Conservation (phyloP, 2,329 filamentous ascomycete species). For the Aaosphaeria arxii region DNA sequence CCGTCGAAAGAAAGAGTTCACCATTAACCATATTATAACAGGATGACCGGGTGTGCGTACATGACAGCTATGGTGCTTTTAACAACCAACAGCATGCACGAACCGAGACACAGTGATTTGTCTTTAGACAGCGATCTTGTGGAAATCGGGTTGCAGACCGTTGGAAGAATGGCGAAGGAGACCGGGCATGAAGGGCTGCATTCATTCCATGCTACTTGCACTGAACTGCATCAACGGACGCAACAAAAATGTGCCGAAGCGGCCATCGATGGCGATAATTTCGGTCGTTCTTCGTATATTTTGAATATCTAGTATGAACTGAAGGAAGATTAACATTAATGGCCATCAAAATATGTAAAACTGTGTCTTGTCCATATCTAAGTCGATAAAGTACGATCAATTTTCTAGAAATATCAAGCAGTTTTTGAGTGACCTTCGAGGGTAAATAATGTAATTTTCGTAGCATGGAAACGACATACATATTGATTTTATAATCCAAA, state of each 20-base stretch:
- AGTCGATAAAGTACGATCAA: too few species aligned
- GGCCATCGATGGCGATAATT: constrained; percentile 4
- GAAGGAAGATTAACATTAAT: background rate
- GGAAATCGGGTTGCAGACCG: constrained; percentile 11
- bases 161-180: constrained; percentile 10
- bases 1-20: background rate
- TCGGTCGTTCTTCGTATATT: constrained; percentile 3
- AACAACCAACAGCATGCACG: constrained; percentile 18
- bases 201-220: constrained; percentile 10
- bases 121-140: constrained; percentile 12
- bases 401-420: too few species aligned
- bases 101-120: constrained; percentile 10
- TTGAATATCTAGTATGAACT: background rate
- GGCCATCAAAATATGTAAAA: background rate
- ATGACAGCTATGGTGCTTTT: constrained; percentile 18
- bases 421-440: too few species aligned
- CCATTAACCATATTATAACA: constrained; percentile 5
- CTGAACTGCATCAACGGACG: constrained; percentile 8
- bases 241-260: constrained; percentile 12
- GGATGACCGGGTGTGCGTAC: constrained; percentile 18
- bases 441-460: background rate
- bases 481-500: constrained; percentile 3
- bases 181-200: constrained; percentile 7
- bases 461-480: constrained; percentile 2
- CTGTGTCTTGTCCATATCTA: constrained; percentile 3